Percentiles rank a stretch among this genome's conserved stretches.
phyloP scores from a whole-genome alignment of 805 yeast species.

The Wickerhamomyces rabaulensis region DNA sequence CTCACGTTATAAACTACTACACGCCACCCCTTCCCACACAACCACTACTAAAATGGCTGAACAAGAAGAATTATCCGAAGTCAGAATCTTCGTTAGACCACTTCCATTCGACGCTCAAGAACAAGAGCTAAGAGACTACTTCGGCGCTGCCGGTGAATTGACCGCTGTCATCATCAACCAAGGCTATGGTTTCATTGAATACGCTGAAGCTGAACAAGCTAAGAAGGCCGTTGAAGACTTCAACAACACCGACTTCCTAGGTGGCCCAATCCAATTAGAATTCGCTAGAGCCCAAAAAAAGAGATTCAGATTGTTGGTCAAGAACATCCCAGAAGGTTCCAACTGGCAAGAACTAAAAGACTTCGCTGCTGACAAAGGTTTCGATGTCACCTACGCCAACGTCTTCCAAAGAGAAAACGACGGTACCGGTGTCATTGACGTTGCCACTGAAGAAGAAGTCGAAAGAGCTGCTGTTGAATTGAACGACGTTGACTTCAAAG shows the following conservation, averaged over 20 bases:
- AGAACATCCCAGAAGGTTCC: conserved; percentile 67
- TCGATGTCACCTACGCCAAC: conserved; percentile 56
- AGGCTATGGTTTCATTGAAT: conserved; percentile 89
- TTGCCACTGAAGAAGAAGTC: conserved; percentile 65
- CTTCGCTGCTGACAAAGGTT: conserved; percentile 72
- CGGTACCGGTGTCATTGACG: conserved; percentile 42
- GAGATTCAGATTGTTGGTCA: conserved; percentile 65
- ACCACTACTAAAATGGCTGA: conserved; percentile 5
- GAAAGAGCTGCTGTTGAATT: conserved; percentile 68
- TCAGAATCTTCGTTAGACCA: conserved; percentile 57
- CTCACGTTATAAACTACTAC: background rate
- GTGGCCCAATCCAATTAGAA: conserved; percentile 40
- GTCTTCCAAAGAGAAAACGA: conserved; percentile 41
- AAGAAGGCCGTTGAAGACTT: conserved; percentile 68
- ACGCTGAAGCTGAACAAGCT: conserved; percentile 67
- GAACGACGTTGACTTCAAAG: conserved; percentile 68
- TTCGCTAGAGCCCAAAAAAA: conserved; percentile 47
- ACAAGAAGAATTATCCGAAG: conserved; percentile 31
- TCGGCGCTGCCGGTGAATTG: conserved; percentile 60
- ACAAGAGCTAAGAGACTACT: conserved; percentile 65
- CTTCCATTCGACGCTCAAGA: conserved; percentile 47
- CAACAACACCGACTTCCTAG: conserved; percentile 64
- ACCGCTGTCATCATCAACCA: conserved; percentile 65
- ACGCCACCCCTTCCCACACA: background rate
- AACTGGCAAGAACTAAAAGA: conserved; percentile 92